Conservation (phyloP, 257 asterid species). For the Solanum piurae region DNA sequence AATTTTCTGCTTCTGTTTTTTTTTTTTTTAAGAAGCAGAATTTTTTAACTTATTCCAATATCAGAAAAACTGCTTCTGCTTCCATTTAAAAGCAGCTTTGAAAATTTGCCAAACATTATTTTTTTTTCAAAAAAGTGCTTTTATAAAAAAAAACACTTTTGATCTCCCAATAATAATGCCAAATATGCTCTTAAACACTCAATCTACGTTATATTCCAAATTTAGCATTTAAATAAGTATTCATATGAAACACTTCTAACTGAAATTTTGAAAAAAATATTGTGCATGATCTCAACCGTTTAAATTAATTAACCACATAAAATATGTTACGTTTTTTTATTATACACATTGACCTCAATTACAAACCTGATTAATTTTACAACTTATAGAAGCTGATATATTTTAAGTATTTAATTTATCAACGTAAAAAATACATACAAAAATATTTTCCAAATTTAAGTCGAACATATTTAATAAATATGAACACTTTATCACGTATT, state of each 20-base stretch:
- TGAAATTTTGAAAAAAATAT: background rate
- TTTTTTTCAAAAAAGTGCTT: too few species aligned
- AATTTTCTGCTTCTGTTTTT: too few species aligned
- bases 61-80: too few species aligned
- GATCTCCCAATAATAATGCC: too few species aligned
- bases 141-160: too few species aligned
- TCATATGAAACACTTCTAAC: background rate
- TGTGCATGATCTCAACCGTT: background rate
- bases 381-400: background rate
- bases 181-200: too few species aligned
- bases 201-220: too few species aligned
- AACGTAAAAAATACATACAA: fast-evolving
- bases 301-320: background rate
- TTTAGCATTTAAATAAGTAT: background rate
- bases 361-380: background rate
- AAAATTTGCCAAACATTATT: too few species aligned
- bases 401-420: background rate
- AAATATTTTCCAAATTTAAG: background rate
- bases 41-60: background rate
- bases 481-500: too few species aligned
- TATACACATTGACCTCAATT: background rate
- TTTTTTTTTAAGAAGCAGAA: too few species aligned
- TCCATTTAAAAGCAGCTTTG: too few species aligned
- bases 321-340: background rate
- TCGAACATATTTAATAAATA: background rate